phyloP scores from a whole-genome alignment of 768 basidiomycete species.

The Pleurotus salmoneostramineus region DNA sequence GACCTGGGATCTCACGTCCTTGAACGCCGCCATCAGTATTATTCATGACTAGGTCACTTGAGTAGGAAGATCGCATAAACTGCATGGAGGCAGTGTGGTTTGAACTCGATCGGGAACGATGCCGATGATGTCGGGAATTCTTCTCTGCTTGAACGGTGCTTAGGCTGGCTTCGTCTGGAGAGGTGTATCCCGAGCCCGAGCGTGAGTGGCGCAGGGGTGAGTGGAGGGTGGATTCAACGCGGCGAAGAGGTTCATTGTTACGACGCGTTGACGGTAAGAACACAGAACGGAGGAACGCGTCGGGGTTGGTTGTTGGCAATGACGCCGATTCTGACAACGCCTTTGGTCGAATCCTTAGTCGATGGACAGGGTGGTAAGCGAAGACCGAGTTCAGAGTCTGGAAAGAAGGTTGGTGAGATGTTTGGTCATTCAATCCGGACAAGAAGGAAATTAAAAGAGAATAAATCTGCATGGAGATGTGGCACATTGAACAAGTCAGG shows the following conservation, averaged over 20 bases:
- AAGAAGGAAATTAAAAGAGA: neutral
- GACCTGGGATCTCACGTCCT: neutral
- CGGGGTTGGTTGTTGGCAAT: constrained; percentile 11
- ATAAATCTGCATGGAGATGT: neutral
- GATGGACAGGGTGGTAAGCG: constrained; percentile 49
- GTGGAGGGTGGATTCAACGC: neutral
- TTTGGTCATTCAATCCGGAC: neutral
- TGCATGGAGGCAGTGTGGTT: neutral
- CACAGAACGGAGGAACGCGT: constrained; percentile 30
- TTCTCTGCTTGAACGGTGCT: constrained; percentile 2
- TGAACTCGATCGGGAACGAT: neutral
- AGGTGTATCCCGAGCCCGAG: constrained; percentile 3
- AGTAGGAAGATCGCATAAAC: neutral
- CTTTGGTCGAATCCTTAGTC: constrained; percentile 41
- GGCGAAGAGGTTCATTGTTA: constrained; percentile 2
- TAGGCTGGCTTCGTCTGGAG: neutral
- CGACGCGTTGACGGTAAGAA: constrained; percentile 25
- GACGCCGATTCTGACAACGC: neutral
- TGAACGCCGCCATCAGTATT: neutral
- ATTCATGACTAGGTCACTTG: neutral
- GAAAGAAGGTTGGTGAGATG: neutral
- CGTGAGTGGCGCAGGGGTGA: constrained; percentile 1
- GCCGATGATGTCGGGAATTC: neutral
- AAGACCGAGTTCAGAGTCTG: constrained; percentile 62
- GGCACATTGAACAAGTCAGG: neutral